A percentile compares a stretch with the other conserved stretches of the same genome.
These are phyloP conservation scores for Tillandsia fasciculata DNA, from an alignment of 176 grass and related monocot genomes.

Conservation along the genomic window DNA sequence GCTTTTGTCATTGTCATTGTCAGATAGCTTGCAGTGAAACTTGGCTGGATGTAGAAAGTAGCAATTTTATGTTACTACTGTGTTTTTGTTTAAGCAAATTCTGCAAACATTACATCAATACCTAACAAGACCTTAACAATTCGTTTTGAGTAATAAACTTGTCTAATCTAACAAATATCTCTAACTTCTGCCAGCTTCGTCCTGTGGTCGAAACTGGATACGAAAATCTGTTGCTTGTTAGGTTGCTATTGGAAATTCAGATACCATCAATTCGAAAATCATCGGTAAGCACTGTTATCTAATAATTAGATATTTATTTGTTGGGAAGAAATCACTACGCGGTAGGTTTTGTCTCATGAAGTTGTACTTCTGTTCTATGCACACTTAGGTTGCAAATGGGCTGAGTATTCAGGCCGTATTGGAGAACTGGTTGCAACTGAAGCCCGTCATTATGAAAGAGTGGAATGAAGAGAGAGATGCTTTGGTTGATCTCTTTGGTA, in stretches of 20 bases:
- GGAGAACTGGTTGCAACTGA: slow-evolving; percentile 63
- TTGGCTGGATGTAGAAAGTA: no score
- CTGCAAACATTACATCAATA: no score
- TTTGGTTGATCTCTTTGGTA: slow-evolving; percentile 74
- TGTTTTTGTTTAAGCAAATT: no score
- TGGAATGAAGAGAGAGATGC: slow-evolving; percentile 75
- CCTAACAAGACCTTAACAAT: background rate
- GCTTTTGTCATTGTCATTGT: no score
- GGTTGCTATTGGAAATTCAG: slow-evolving; percentile 67
- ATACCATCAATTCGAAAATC: slow-evolving; percentile 54
- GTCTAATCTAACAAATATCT: slow-evolving; percentile 9
- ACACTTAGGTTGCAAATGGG: slow-evolving; percentile 84
- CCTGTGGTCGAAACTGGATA: slow-evolving; percentile 95
- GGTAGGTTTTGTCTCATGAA: background rate
- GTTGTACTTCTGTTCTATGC: slow-evolving; percentile 21
- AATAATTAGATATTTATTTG: no score
- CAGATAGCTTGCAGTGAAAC: no score
- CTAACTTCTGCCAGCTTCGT: slow-evolving; percentile 48
- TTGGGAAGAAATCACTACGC: no score
- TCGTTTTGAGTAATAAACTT: background rate
- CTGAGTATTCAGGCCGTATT: slow-evolving; percentile 61
- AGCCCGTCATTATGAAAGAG: slow-evolving; percentile 64
- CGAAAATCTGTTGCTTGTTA: slow-evolving; percentile 91
- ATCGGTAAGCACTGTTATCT: slow-evolving; percentile 34
- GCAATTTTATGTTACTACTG: no score